Percentiles rank a stretch among this genome's conserved stretches.
Evolutionary conservation across 129 eudicot species (phyloP).

Genomic region (Tagetes patula): DNA sequence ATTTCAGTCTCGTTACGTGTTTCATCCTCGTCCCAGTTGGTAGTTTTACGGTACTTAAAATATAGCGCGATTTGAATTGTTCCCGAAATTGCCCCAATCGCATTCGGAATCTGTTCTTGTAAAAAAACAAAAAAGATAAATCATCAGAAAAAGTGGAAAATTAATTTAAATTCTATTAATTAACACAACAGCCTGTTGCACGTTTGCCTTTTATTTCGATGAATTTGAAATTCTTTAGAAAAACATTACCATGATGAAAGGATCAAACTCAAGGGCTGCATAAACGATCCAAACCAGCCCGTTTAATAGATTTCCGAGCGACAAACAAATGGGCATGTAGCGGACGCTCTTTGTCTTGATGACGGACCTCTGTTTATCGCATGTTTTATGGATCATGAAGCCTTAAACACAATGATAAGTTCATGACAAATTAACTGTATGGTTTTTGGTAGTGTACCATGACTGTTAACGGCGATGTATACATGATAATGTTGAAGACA

Average conservation of each 20-base stretch:
- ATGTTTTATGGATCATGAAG: background rate
- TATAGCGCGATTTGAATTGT: slow-evolving; percentile 55
- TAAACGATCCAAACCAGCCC: slow-evolving; percentile 61
- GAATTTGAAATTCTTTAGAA: background rate
- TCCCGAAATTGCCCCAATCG: slow-evolving; percentile 65
- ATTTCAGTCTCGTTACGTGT: slow-evolving; percentile 34
- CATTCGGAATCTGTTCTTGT: slow-evolving; percentile 62
- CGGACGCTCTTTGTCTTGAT: slow-evolving; percentile 80
- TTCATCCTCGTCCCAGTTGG: slow-evolving; percentile 66
- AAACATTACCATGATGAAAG: slow-evolving; percentile 54
- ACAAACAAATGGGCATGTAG: slow-evolving; percentile 75
- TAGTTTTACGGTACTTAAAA: slow-evolving; percentile 45
- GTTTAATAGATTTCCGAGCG: slow-evolving; percentile 65
- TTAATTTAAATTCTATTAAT: background rate
- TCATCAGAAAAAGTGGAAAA: background rate
- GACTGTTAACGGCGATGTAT: slow-evolving; percentile 70
- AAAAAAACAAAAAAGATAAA: background rate
- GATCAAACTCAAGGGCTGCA: slow-evolving; percentile 65
- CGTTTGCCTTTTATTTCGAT: no score
- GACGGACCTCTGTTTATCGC: slow-evolving; percentile 46
- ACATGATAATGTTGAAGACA: slow-evolving; percentile 67
- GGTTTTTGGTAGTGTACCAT: slow-evolving; percentile 44
- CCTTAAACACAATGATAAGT: background rate
- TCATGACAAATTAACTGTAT: background rate
- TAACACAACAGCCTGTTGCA: no score